Evolutionary conservation across 1,284 basidiomycete species (phyloP).

Genomic region (Bjerkandera adusta): DNA sequence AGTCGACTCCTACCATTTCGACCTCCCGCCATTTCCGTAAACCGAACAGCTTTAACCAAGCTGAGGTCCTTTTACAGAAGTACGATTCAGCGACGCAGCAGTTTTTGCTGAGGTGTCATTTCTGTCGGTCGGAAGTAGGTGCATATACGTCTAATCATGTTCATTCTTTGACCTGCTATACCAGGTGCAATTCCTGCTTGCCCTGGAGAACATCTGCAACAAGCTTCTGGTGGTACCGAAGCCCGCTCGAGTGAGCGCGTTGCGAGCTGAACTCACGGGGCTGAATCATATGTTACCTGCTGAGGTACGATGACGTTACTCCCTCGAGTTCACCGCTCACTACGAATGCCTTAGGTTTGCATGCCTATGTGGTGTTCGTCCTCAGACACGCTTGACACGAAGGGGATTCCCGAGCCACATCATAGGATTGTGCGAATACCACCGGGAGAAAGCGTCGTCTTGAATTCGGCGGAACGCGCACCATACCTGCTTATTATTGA

Average conservation of each 20-base stretch:
- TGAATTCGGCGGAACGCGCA: conserved; percentile 96
- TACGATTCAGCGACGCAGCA: conserved; percentile 71
- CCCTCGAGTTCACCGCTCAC: conserved; percentile 8
- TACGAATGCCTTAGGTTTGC: conserved; percentile 76
- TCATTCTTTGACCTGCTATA: conserved; percentile 2
- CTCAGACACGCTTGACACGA: conserved; percentile 49
- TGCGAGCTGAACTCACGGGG: conserved; percentile 93
- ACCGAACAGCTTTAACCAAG: conserved; percentile 41
- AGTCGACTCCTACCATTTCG: conserved; percentile 66
- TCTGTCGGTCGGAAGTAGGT: conserved; percentile 86
- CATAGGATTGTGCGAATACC: conserved; percentile 97
- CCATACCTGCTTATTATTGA: conserved; percentile 95
- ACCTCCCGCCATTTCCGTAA: conserved; percentile 43
- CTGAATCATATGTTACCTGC: conserved; percentile 96
- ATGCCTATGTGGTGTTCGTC: conserved; percentile 96
- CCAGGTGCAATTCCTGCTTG: conserved; percentile 85
- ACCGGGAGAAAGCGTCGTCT: conserved; percentile 95
- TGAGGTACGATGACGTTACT: conserved; percentile 55
- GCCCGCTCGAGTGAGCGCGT: conserved; percentile 90
- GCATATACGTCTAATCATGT: conserved; percentile 11
- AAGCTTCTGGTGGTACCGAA: conserved; percentile 90
- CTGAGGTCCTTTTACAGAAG: conserved; percentile 55
- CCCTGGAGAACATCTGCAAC: conserved; percentile 92
- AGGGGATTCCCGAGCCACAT: conserved; percentile 62
- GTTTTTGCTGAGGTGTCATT: conserved; percentile 83